phyloP scores from a whole-genome alignment of 441 rosid genomes.

The Aquilaria agallochum region DNA sequence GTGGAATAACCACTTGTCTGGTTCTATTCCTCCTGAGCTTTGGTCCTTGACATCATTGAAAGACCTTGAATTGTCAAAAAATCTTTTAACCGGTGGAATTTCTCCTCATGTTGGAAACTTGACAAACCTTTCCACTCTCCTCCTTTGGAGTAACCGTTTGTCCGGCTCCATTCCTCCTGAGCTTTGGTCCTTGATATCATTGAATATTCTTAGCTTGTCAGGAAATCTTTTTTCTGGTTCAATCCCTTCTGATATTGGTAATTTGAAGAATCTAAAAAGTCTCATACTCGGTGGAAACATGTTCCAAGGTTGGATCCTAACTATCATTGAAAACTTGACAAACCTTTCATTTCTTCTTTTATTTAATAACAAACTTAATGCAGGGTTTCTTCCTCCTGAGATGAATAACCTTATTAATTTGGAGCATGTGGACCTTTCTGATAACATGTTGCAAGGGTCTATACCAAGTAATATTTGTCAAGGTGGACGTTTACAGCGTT shows the following conservation, averaged over 20 bases:
- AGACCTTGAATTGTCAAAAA: background rate
- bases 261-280: background rate
- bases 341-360: background rate
- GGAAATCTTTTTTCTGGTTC: constrained; percentile 7
- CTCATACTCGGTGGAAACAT: too few relatives aligned
- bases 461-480: too few relatives aligned
- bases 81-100: too few relatives aligned
- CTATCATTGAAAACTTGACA: too few relatives aligned
- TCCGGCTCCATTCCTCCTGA: too few relatives aligned
- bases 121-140: too few relatives aligned
- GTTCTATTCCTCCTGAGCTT: background rate
- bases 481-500: too few relatives aligned
- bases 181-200: background rate
- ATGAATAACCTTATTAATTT: constrained; percentile 15
- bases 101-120: too few relatives aligned
- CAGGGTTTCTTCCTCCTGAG: constrained; percentile 10
- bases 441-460: too few relatives aligned
- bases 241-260: constrained; percentile 17
- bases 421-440: background rate
- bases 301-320: too few relatives aligned
- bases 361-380: constrained; percentile 1
- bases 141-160: too few relatives aligned
- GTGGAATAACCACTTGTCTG: too few relatives aligned
- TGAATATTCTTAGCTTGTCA: constrained; percentile 11
- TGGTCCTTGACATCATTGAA: background rate